phyloP scores from a whole-genome alignment of 805 yeast genomes.

The Wickerhamiella galacta region DNA sequence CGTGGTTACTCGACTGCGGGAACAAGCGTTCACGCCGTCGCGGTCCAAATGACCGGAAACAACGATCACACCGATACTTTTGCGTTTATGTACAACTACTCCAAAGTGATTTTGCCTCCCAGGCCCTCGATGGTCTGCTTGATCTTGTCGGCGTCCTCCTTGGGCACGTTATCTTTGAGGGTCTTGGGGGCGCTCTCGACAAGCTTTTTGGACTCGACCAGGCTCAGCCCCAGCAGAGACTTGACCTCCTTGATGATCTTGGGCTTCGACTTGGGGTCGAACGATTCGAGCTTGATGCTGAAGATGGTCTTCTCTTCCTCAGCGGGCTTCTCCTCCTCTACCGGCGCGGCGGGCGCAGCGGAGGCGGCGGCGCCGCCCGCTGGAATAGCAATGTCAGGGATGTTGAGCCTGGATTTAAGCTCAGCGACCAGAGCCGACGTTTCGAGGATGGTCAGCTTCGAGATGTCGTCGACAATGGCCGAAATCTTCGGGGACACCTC shows the following conservation, averaged over 20 bases:
- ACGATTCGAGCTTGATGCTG: conserved; percentile 77
- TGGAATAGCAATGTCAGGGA: conserved; percentile 84
- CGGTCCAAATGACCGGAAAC: too few species aligned
- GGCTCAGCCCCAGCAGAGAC: conserved; percentile 71
- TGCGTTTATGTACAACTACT: conserved; percentile 29
- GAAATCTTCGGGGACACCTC: conserved; percentile 78
- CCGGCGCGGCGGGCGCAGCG: conserved; percentile 47
- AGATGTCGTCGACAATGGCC: conserved; percentile 76
- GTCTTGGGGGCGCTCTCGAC: conserved; percentile 96
- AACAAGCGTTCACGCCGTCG: too few species aligned
- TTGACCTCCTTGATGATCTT: conserved; percentile 96
- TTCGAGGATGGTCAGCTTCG: conserved; percentile 80
- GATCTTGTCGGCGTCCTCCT: conserved; percentile 96
- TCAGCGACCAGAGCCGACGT: conserved; percentile 76
- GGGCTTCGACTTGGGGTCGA: conserved; percentile 90
- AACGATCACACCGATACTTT: too few species aligned
- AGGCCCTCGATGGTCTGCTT: conserved; percentile 82
- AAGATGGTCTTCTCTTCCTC: conserved; percentile 89
- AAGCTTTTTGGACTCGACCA: conserved; percentile 94
- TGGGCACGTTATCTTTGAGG: conserved; percentile 85
- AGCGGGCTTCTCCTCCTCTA: conserved; percentile 60
- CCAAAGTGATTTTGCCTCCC: conserved; percentile 86
- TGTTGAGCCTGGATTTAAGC: conserved; percentile 55
- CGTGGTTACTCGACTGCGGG: too few species aligned
- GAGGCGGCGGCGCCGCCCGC: conserved; percentile 45